Percentiles rank a stretch among this genome's conserved stretches.
Evolutionary conservation across 257 asterid species (phyloP).

Genomic region (Coffea eugenioides): DNA sequence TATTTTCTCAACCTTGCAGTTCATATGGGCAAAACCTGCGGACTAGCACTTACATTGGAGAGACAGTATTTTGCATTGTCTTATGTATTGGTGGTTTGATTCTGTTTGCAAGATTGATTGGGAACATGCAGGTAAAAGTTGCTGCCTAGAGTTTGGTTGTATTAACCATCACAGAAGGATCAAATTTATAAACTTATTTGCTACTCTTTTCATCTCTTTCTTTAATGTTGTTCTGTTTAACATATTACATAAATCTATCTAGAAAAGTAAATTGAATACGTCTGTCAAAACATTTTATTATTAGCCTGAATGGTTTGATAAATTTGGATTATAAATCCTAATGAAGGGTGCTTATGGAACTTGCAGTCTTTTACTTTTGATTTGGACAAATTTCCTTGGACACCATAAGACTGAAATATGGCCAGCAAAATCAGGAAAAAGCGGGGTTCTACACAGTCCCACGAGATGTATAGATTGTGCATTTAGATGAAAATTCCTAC

Average conservation of each 20-base stretch:
- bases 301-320: not conserved
- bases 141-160: not conserved
- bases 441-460: not conserved
- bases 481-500: not conserved
- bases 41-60: slow-evolving; percentile 91
- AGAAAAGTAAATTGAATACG: not conserved
- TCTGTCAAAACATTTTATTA: not conserved
- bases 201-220: not conserved
- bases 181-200: not conserved
- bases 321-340: not conserved
- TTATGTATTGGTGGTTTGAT: slow-evolving; percentile 76
- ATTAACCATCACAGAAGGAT: not conserved
- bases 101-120: slow-evolving; percentile 83
- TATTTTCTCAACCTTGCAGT: slow-evolving; percentile 43
- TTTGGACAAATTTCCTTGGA: not conserved
- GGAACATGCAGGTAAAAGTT: slow-evolving; percentile 83
- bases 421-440: not conserved
- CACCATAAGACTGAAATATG: not conserved
- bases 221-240: not conserved
- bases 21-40: slow-evolving; percentile 84
- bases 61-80: slow-evolving; percentile 66
- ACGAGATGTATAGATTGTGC: too few species aligned
- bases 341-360: not conserved
- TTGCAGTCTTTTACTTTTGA: not conserved
- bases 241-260: too few species aligned